These are phyloP conservation scores for Metschnikowia continentalis DNA, from an alignment of 805 yeast genomes.

Conservation along the genomic window DNA sequence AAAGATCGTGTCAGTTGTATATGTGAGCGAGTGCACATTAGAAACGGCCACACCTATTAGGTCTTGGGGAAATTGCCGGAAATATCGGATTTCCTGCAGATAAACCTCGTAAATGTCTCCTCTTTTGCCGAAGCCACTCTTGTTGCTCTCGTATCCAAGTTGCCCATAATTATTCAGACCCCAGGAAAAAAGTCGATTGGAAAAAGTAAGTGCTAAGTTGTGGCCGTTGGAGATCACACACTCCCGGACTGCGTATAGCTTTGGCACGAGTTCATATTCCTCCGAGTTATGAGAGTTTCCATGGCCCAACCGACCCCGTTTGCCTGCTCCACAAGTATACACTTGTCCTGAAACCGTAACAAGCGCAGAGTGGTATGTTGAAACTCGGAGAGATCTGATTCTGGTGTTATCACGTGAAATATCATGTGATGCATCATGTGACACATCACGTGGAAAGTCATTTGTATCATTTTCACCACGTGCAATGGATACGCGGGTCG, in stretches of 20 bases:
- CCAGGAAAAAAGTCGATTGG: constrained; percentile 67
- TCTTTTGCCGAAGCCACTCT: constrained; percentile 17
- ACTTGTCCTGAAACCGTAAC: constrained; percentile 54
- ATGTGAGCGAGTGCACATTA: constrained; percentile 64
- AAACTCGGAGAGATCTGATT: constrained; percentile 25
- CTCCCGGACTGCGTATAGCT: constrained; percentile 20
- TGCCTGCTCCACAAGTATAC: constrained; percentile 61
- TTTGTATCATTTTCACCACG: neutral
- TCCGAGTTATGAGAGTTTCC: constrained; percentile 36
- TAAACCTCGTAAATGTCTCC: constrained; percentile 27
- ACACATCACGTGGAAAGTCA: neutral
- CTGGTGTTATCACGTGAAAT: constrained; percentile 30
- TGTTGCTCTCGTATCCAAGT: constrained; percentile 43
- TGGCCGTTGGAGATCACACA: constrained; percentile 65
- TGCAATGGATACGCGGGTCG: constrained; percentile 29
- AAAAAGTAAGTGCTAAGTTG: constrained; percentile 50
- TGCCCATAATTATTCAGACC: constrained; percentile 71
- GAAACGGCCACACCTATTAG: constrained; percentile 57
- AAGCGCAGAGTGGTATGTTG: constrained; percentile 58
- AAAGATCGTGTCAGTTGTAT: constrained; percentile 43
- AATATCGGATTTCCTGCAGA: constrained; percentile 36
- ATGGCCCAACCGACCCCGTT: constrained; percentile 70
- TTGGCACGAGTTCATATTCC: constrained; percentile 40
- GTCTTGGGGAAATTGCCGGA: constrained; percentile 18
- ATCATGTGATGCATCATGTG: neutral